Base-by-base conservation (phyloP, 208 protist species). In the Crithidia bombi region DNA sequence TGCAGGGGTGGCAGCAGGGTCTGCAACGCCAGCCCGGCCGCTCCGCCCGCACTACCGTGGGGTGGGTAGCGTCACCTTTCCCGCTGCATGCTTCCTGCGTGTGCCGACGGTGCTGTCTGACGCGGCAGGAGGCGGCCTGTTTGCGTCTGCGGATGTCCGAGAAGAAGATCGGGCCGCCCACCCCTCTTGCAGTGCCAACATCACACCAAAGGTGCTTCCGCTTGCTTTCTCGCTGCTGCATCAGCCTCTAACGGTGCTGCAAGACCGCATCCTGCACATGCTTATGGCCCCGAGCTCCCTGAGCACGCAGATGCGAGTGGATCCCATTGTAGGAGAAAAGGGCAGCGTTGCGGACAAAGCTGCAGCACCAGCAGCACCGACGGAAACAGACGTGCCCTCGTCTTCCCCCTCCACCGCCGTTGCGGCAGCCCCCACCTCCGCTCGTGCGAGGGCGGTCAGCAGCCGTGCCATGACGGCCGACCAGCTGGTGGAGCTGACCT, bases 241-340 rank as follows among this genome's bases (percentile, higher is more conserved):
- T 23, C 73, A 75, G 58, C 73, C 75, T 14, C 52, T 89, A 25
- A 78, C 83, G 9, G 49, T 86, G n/a, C 43, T 75, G 54, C 41
- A 56, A 41, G 75, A 71, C n/a, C 65, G 70, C 32, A 46, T 86
- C 12, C 52, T 81, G 38, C 41, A 14, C n/a, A 58, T 69, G 50
- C 50, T 86, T 26, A 65, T 69, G 28, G 57, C 73, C 6, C 39
- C 30, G 35, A 44, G 54, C 25, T 67, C 54, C 28, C 59, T 85
- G n/a, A 28, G 39, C 15, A 43, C 33, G 2, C 19, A 52, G 14
- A 68, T 78, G 66, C 66, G 76, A 46, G 75, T 56, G 21, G 84
- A 86, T 21, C 33, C 72, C 11, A 56, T 67, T 2, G 81, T 90
- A 36, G 73, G 75, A n/a, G 63, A 81, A 15, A 81, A 82, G 52